Evolutionary conservation across 2,329 filamentous ascomycete species (phyloP), one percentile per base, ranked within the genome.

Genomic region (Lomentospora prolificans): DNA sequence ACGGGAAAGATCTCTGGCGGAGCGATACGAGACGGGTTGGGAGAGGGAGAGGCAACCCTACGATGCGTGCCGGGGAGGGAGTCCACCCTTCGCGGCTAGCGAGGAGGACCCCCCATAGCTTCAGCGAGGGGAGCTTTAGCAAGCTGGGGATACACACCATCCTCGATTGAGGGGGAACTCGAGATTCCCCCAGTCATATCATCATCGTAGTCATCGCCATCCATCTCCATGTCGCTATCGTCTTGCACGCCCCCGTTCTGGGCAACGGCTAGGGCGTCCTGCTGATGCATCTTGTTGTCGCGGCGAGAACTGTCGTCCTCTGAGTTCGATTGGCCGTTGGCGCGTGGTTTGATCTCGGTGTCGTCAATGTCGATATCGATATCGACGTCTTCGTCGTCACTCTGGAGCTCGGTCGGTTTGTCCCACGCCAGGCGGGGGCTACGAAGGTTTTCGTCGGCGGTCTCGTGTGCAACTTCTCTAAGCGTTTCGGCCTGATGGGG

Each of bases 181-280:
- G 92, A 97, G 62, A 99, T 96, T 72, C 94, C 94, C 75, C 97
- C 94, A 87, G 95, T 90, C 84, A 96, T 85, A 70, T 97, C 92
- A 71, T 96, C 78, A 66, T 95, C 90, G 69, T 90, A 74, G 63
- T 88, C 87, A 58, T 89, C 87, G 64, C 86, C 85, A 51, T 82
- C 83, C 61, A 82, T 81, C 62, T 86, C 80, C 64, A 82, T 72
- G 60, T 89, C 84, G 51, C 79, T 82, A 60, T 87, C 84, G 62
- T 81, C 78, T 46, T 75, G 73, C 51, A 74, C 61, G 60, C 78
- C 79, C 59, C 80, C 82, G 70, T 85, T 84, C 62, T 84, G 81
- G 61, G 81, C 79, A 58, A 82, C 72, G 48, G 80, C 80, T 59
- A 83, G 70, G 61, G 76, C 72, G 69, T 85, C 82, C 58, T 84